These are phyloP conservation scores for Podospora appendiculata DNA, from an alignment of 495 filamentous ascomycete species.

Conservation along the genomic window DNA sequence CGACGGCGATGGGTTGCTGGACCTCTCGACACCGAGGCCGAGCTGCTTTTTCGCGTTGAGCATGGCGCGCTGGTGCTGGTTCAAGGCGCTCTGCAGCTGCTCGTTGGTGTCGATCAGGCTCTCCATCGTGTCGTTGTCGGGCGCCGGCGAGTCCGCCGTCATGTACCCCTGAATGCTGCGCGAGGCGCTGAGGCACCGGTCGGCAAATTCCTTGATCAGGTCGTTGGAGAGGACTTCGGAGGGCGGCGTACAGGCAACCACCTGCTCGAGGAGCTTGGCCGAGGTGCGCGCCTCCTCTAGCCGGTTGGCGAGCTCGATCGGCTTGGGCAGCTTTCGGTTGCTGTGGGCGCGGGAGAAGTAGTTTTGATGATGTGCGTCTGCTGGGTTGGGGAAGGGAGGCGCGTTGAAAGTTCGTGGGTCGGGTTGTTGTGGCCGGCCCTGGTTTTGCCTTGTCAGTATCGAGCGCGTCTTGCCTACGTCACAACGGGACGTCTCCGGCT, in stretches of 20 bases:
- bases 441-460: neutral
- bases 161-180: slow-evolving; percentile 80
- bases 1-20: slow-evolving; percentile 8
- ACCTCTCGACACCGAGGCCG: slow-evolving; percentile 13
- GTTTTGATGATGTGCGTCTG: slow-evolving; percentile 23
- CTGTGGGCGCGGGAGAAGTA: slow-evolving; percentile 37
- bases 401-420: slow-evolving; percentile 13
- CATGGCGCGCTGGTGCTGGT: slow-evolving; percentile 72
- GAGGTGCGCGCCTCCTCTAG: slow-evolving; percentile 86
- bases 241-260: slow-evolving; percentile 74
- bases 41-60: slow-evolving; percentile 58
- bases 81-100: slow-evolving; percentile 67
- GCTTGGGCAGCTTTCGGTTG: slow-evolving; percentile 53
- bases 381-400: slow-evolving; percentile 4
- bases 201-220: slow-evolving; percentile 82
- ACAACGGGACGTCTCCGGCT: too few species aligned
- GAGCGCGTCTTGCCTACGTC: too few species aligned
- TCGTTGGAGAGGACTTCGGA: slow-evolving; percentile 72
- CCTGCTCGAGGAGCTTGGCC: slow-evolving; percentile 82
- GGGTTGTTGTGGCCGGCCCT: slow-evolving; percentile 7
- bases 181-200: slow-evolving; percentile 74
- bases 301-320: slow-evolving; percentile 72
- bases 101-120: slow-evolving; percentile 94
- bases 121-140: slow-evolving; percentile 88
- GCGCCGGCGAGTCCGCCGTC: slow-evolving; percentile 62